Percentiles rank a stretch among this genome's conserved stretches.
phyloP scores from a whole-genome alignment of 2,329 filamentous ascomycete species.

The Xylariaceae sp. region DNA sequence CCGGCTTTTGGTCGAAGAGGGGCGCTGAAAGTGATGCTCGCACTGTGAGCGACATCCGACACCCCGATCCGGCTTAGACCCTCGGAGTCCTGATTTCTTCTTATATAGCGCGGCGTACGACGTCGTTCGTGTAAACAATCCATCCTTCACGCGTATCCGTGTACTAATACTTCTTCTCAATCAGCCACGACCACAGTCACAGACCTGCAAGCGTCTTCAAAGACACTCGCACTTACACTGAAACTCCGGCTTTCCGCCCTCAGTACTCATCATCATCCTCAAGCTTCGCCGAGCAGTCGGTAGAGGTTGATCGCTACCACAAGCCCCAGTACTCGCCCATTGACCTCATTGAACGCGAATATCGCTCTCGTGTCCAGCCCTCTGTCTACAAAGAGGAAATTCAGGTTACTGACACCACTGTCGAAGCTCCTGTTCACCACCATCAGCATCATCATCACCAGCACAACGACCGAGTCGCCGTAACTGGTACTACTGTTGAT shows the following conservation, averaged over 20 bases:
- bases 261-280: slow-evolving; percentile 26
- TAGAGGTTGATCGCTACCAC: slow-evolving; percentile 57
- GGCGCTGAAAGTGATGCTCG: slow-evolving; percentile 1
- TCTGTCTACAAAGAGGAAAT: slow-evolving; percentile 37
- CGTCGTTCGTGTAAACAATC: slow-evolving; percentile 16
- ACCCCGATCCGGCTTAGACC: too few relatives aligned
- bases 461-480: slow-evolving; percentile 34
- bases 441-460: slow-evolving; percentile 29
- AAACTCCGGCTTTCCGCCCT: slow-evolving; percentile 22
- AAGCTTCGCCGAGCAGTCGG: slow-evolving; percentile 58
- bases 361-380: slow-evolving; percentile 54
- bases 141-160: neutral
- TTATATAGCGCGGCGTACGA: too few relatives aligned
- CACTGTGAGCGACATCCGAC: slow-evolving; percentile 10
- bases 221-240: slow-evolving; percentile 22
- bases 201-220: slow-evolving; percentile 33
- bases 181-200: slow-evolving; percentile 31
- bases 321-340: slow-evolving; percentile 46
- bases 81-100: too few relatives aligned
- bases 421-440: slow-evolving; percentile 30
- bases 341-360: slow-evolving; percentile 61
- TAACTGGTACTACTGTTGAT: slow-evolving; percentile 36
- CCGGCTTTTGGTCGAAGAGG: neutral
- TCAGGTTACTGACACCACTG: slow-evolving; percentile 24
- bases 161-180: slow-evolving; percentile 10